A percentile compares a stretch with the other conserved stretches of the same genome.
Evolutionary conservation across 2,329 filamentous ascomycete genomes (phyloP).

Genomic region (Fusarium incarnatum): DNA sequence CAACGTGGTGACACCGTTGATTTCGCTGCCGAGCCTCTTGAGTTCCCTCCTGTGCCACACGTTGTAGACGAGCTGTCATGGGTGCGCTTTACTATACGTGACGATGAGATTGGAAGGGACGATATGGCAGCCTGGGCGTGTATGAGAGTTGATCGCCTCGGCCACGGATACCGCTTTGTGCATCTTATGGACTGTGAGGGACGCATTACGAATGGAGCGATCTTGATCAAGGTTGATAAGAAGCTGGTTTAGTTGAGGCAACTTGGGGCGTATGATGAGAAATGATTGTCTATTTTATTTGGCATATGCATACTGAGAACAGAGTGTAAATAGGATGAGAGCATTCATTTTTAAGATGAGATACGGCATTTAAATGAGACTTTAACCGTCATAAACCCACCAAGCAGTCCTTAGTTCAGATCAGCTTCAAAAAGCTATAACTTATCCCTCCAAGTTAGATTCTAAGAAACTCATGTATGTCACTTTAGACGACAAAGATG

Average conservation of each 20-base stretch:
- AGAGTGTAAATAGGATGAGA: not conserved
- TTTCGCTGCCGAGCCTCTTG: slow-evolving; percentile 68
- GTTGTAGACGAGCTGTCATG: slow-evolving; percentile 78
- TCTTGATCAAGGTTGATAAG: slow-evolving; percentile 82
- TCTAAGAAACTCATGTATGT: not conserved
- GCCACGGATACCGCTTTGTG: slow-evolving; percentile 80
- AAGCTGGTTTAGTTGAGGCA: slow-evolving; percentile 48
- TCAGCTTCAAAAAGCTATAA: not conserved
- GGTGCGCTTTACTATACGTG: slow-evolving; percentile 85
- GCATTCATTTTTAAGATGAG: not conserved
- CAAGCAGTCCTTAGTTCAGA: too few species aligned
- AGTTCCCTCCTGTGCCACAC: slow-evolving; percentile 65
- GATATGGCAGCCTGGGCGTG: slow-evolving; percentile 89
- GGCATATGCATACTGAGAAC: not conserved
- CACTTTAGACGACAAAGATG: not conserved
- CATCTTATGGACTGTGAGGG: slow-evolving; percentile 79
- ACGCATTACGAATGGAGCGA: slow-evolving; percentile 70
- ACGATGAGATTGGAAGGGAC: slow-evolving; percentile 84
- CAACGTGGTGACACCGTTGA: slow-evolving; percentile 71
- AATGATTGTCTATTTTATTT: not conserved
- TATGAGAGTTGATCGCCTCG: slow-evolving; percentile 83
- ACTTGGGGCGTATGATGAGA: slow-evolving; percentile 11
- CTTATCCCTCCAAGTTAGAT: too few species aligned
- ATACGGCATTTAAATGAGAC: not conserved
- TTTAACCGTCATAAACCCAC: too few species aligned